These are phyloP conservation scores for Fusarium albosuccineum DNA, from an alignment of 2,329 filamentous ascomycete species.

Conservation along the genomic window DNA sequence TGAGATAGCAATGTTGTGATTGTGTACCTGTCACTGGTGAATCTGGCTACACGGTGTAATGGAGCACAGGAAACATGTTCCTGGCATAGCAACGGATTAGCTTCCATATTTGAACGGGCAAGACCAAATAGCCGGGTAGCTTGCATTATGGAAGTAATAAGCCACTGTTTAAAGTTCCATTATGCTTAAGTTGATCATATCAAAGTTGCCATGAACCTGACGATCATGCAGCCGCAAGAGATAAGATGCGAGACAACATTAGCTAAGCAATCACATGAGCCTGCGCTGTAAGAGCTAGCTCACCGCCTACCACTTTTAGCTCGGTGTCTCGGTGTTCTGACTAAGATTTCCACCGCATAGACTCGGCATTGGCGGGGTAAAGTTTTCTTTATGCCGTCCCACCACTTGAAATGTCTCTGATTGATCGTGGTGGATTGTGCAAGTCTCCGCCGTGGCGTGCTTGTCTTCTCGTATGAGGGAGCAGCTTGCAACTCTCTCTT, in stretches of 20 bases:
- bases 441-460: slow-evolving; percentile 45
- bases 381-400: slow-evolving; percentile 34
- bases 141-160: too few relatives aligned
- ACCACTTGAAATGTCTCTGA: slow-evolving; percentile 37
- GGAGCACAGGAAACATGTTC: background rate
- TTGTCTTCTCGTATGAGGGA: slow-evolving; percentile 35
- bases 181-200: too few relatives aligned
- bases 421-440: slow-evolving; percentile 25
- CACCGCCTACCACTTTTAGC: slow-evolving; percentile 23
- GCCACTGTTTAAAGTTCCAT: too few relatives aligned
- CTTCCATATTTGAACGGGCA: too few relatives aligned
- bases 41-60: background rate
- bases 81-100: too few relatives aligned
- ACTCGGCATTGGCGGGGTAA: slow-evolving; percentile 50
- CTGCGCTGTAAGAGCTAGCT: background rate
- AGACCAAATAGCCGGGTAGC: too few relatives aligned
- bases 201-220: too few relatives aligned
- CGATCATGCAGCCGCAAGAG: too few relatives aligned
- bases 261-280: background rate
- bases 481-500: background rate
- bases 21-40: background rate
- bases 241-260: background rate
- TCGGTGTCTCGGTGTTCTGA: slow-evolving; percentile 34
- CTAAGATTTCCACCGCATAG: slow-evolving; percentile 40
- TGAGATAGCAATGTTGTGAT: background rate